Evolutionary conservation across 169 alveolate genomes (phyloP).

Genomic region (Cryptosporidium felis): DNA sequence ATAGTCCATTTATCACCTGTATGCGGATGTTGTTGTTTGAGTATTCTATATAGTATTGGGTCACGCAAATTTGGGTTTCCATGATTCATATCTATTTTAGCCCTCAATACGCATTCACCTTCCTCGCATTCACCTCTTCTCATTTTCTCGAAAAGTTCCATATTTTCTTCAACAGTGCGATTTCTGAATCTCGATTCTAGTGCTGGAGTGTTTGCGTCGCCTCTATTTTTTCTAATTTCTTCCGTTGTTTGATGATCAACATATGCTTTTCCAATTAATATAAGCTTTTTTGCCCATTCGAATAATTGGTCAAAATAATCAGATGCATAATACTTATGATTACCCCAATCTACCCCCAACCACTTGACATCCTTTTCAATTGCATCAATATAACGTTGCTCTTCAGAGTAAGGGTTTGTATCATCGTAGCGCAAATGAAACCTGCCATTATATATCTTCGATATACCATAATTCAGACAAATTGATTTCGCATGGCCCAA

Average conservation of each 20-base stretch:
- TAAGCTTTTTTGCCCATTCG: constrained; percentile 94
- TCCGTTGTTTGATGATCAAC: constrained; percentile 95
- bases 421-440: constrained; percentile 98
- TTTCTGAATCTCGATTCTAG: constrained; percentile 92
- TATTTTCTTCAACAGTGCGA: constrained; percentile 94
- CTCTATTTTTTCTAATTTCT: constrained; percentile 89
- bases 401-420: constrained; percentile 98
- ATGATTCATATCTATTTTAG: constrained; percentile 97
- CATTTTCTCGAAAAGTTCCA: constrained; percentile 94
- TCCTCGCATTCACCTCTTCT: constrained; percentile 93
- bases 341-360: constrained; percentile 96
- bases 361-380: constrained; percentile 91
- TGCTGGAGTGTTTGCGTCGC: constrained; percentile 86
- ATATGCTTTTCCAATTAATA: constrained; percentile 95
- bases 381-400: constrained; percentile 92
- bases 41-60: constrained; percentile 94
- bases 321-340: constrained; percentile 93
- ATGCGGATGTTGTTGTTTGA: constrained; percentile 92
- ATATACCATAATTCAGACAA: constrained; percentile 94
- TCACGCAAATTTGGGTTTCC: constrained; percentile 98
- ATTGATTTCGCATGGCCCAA: constrained; percentile 99
- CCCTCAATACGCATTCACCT: constrained; percentile 94
- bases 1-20: constrained; percentile 98
- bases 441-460: constrained; percentile 91
- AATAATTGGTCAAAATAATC: constrained; percentile 96